Evolutionary conservation across 1,284 basidiomycete species (phyloP).

Genomic region (Ustilago cynodontis): DNA sequence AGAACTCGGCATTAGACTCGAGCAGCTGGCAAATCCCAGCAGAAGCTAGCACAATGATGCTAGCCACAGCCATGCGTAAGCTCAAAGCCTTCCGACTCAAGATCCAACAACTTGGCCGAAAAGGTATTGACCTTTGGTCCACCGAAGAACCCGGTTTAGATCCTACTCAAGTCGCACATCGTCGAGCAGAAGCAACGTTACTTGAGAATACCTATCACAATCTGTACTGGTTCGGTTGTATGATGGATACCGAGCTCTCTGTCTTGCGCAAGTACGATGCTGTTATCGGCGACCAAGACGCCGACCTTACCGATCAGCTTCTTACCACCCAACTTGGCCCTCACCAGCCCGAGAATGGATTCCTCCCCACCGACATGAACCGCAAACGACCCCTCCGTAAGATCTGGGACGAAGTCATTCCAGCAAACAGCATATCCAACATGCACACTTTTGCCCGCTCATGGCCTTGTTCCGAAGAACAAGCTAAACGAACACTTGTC

Average conservation of each 20-base stretch:
- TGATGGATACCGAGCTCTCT: slow-evolving; percentile 45
- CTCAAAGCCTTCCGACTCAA: slow-evolving; percentile 41
- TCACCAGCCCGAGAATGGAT: slow-evolving; percentile 3
- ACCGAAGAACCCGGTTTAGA: slow-evolving; percentile 25
- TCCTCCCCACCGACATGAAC: neutral
- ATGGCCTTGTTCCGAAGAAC: slow-evolving; percentile 39
- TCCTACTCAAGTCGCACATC: slow-evolving; percentile 15
- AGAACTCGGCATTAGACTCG: slow-evolving; percentile 44
- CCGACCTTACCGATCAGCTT: slow-evolving; percentile 34
- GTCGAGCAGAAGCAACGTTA: slow-evolving; percentile 28
- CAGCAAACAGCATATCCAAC: slow-evolving; percentile 29
- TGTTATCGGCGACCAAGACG: slow-evolving; percentile 44
- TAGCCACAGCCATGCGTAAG: slow-evolving; percentile 45
- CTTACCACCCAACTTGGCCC: slow-evolving; percentile 16
- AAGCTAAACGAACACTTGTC: slow-evolving; percentile 31
- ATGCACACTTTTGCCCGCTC: slow-evolving; percentile 30
- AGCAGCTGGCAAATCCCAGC: slow-evolving; percentile 39
- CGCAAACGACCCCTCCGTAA: slow-evolving; percentile 19
- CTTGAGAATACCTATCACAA: slow-evolving; percentile 47
- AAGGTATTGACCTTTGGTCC: slow-evolving; percentile 43
- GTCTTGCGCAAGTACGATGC: slow-evolving; percentile 43
- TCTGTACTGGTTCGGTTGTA: slow-evolving; percentile 37
- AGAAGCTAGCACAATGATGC: slow-evolving; percentile 49
- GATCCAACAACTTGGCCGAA: slow-evolving; percentile 36
- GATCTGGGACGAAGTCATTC: slow-evolving; percentile 51